Conservation (phyloP, 306 rosid genomes). For the Parietaria judaica region DNA sequence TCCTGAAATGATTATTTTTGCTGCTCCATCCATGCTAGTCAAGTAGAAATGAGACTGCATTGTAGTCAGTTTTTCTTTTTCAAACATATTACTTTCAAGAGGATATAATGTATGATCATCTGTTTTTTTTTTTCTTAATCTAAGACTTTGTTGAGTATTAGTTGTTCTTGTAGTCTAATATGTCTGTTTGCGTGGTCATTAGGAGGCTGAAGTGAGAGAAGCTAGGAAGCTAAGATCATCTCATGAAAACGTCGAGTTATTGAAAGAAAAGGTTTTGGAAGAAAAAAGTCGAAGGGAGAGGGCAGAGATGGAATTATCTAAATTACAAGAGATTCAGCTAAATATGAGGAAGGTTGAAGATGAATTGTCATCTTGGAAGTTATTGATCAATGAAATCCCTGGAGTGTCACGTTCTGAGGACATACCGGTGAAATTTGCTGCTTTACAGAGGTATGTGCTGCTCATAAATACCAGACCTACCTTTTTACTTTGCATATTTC, state of each 20-base stretch:
- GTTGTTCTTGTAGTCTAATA: not conserved
- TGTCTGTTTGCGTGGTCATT: slow-evolving; percentile 19
- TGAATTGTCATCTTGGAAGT: slow-evolving; percentile 67
- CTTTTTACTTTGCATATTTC: not conserved
- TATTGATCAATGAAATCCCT: slow-evolving; percentile 56
- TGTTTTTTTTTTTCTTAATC: not conserved
- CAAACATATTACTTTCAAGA: not conserved
- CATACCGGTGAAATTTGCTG: slow-evolving; percentile 62
- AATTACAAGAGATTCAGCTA: slow-evolving; percentile 59
- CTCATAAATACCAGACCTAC: not conserved
- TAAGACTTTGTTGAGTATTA: not conserved
- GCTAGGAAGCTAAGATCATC: slow-evolving; percentile 77
- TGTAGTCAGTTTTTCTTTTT: too few relatives aligned
- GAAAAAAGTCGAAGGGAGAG: slow-evolving; percentile 67
- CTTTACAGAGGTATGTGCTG: slow-evolving; percentile 69
- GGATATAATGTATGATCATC: not conserved
- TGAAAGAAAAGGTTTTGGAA: slow-evolving; percentile 76
- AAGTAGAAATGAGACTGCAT: too few relatives aligned
- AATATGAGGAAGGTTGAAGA: slow-evolving; percentile 62
- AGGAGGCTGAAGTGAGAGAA: slow-evolving; percentile 95
- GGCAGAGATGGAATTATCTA: slow-evolving; percentile 65
- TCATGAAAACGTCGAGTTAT: slow-evolving; percentile 57
- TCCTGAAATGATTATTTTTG: too few relatives aligned
- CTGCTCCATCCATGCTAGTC: too few relatives aligned
- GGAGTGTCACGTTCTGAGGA: slow-evolving; percentile 72